Evolutionary conservation across 495 filamentous ascomycete genomes (phyloP).

Genomic region (Parachaetomium inaequale): DNA sequence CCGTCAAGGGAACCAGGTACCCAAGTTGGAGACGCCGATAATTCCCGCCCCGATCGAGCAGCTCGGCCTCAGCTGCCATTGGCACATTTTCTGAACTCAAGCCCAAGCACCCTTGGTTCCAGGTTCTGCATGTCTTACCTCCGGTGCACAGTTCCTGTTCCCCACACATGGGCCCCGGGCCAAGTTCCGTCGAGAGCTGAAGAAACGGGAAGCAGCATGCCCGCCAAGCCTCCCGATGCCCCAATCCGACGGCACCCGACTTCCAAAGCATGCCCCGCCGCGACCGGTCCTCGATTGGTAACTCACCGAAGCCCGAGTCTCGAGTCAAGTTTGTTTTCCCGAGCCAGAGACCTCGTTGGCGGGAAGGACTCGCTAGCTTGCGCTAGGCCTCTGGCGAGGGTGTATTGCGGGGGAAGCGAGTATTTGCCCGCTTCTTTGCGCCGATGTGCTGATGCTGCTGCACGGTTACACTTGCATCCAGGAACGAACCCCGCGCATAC

Average conservation of each 20-base stretch:
- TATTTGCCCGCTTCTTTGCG: background rate
- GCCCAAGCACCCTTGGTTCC: background rate
- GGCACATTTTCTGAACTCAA: background rate
- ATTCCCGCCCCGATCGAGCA: background rate
- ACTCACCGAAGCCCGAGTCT: background rate
- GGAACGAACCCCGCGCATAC: slow-evolving; percentile 4
- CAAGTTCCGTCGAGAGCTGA: background rate
- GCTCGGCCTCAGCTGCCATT: slow-evolving; percentile 2
- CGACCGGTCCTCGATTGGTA: background rate
- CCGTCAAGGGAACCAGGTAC: background rate
- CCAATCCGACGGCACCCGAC: background rate
- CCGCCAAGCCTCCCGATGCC: background rate
- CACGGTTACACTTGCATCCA: background rate
- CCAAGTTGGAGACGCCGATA: background rate
- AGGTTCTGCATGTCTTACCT: slow-evolving; percentile 4
- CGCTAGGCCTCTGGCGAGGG: background rate
- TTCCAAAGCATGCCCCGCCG: too few species aligned
- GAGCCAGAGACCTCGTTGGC: background rate
- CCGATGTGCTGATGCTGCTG: background rate
- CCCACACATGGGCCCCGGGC: slow-evolving; percentile 4
- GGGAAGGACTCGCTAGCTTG: background rate
- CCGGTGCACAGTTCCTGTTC: background rate
- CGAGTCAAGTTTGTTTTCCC: background rate
- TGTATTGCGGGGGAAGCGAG: background rate
- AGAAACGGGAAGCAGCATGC: slow-evolving; percentile 11